phyloP scores from a whole-genome alignment of 139 green algal genomes.

The Chlorella sp. region DNA sequence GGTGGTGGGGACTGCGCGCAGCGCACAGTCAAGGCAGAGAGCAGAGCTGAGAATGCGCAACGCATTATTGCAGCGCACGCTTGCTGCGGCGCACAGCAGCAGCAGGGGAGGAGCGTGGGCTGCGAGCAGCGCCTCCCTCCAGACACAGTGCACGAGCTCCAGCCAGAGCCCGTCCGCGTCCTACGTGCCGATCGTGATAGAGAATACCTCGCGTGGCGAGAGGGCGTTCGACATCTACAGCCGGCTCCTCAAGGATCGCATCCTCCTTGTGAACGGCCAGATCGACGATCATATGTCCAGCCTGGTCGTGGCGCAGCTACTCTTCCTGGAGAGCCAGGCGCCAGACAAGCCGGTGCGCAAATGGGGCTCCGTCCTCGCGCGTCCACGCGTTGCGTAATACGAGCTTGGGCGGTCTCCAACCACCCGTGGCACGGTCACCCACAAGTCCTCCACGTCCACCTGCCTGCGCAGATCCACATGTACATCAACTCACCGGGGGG shows the following conservation, averaged over 20 bases:
- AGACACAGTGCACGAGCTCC: no score
- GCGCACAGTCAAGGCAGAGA: no score
- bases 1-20: no score
- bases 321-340: slow-evolving; percentile 41
- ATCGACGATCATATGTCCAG: slow-evolving; percentile 81
- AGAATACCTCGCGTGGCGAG: slow-evolving; percentile 8
- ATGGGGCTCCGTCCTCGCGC: not conserved
- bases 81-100: slow-evolving; percentile 1
- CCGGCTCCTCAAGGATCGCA: slow-evolving; percentile 74
- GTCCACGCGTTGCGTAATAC: not conserved
- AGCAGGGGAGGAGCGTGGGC: no score
- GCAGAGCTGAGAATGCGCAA: no score
- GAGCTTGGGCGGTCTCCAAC: not conserved
- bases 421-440: not conserved
- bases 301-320: slow-evolving; percentile 83
- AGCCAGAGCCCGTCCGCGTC: no score
- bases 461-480: slow-evolving; percentile 41
- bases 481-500: slow-evolving; percentile 94
- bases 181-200: slow-evolving; percentile 20
- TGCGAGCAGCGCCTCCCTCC: no score
- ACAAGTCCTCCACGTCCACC: not conserved
- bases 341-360: slow-evolving; percentile 2
- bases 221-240: slow-evolving; percentile 88
- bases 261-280: slow-evolving; percentile 78
- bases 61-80: not conserved